Evolutionary conservation across 2,329 filamentous ascomycete genomes (phyloP).

Genomic region (Lasiodiplodia theobromae): DNA sequence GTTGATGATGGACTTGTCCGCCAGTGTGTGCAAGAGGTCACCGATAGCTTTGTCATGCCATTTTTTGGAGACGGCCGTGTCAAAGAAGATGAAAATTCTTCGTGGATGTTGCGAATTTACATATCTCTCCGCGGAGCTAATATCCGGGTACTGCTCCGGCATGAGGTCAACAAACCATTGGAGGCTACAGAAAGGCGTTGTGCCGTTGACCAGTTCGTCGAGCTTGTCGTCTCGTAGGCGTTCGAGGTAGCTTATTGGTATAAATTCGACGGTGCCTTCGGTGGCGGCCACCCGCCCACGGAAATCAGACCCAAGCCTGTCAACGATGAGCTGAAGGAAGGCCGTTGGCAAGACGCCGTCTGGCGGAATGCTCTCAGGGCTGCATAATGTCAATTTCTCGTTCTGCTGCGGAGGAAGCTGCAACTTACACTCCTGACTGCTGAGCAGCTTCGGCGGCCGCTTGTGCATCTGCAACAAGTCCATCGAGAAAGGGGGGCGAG

Average conservation of each 20-base stretch:
- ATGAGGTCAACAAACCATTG: constrained; percentile 26
- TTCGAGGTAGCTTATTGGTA: constrained; percentile 8
- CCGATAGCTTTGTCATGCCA: not conserved
- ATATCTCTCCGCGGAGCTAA: constrained; percentile 6
- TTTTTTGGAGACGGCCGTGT: constrained; percentile 22
- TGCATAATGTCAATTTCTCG: not conserved
- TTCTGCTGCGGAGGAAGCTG: not conserved
- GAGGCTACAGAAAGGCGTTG: not conserved
- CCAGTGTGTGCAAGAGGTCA: not conserved
- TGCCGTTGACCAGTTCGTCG: constrained; percentile 8
- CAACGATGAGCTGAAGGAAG: constrained; percentile 20
- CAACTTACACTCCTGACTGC: constrained; percentile 1
- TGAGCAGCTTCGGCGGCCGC: not conserved
- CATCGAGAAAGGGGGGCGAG: constrained; percentile 16
- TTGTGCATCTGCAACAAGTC: not conserved
- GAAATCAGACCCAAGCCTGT: constrained; percentile 10
- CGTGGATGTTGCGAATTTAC: constrained; percentile 1
- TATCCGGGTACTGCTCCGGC: constrained; percentile 24
- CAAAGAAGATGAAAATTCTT: constrained; percentile 24
- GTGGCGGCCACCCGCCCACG: not conserved
- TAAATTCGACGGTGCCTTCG: constrained; percentile 24
- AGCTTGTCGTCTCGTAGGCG: constrained; percentile 5
- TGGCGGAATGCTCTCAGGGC: constrained; percentile 7
- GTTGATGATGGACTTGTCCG: constrained; percentile 10
- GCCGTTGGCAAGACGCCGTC: constrained; percentile 8